phyloP scores from a whole-genome alignment of 1,284 basidiomycete genomes.

The Puccinia hordei region DNA sequence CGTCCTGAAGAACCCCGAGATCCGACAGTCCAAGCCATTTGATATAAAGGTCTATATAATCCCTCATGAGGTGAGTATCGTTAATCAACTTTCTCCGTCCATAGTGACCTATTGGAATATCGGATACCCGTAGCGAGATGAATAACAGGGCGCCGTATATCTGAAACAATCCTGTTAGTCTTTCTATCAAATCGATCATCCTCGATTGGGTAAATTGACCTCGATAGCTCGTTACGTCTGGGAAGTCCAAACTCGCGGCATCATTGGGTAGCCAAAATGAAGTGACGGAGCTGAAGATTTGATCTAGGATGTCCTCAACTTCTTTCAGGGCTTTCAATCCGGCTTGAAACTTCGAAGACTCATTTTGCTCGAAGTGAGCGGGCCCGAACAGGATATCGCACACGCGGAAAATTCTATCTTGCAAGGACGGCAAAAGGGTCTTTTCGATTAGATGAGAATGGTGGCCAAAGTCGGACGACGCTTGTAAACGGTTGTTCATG shows the following conservation, averaged over 20 bases:
- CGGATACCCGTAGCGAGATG: background rate
- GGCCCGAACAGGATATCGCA: slow-evolving; percentile 6
- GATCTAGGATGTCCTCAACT: background rate
- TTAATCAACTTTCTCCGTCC: background rate
- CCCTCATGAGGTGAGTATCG: background rate
- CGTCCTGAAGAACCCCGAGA: background rate
- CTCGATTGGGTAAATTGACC: background rate
- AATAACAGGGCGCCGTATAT: background rate
- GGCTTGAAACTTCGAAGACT: background rate
- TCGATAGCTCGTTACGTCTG: background rate
- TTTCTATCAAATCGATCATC: background rate
- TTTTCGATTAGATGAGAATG: background rate
- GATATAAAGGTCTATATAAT: background rate
- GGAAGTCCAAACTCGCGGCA: background rate
- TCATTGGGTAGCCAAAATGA: background rate
- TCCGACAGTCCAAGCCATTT: background rate
- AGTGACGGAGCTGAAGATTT: background rate
- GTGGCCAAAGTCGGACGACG: background rate
- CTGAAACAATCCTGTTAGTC: background rate
- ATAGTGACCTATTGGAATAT: background rate
- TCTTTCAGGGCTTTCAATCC: background rate
- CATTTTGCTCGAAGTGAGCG: background rate
- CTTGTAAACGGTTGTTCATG: background rate
- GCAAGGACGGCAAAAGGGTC: background rate
- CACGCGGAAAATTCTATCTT: background rate